A percentile compares a stretch with the other conserved stretches of the same genome.
Evolutionary conservation across 495 filamentous ascomycete genomes (phyloP).

Genomic region (Penicillium antarcticum): DNA sequence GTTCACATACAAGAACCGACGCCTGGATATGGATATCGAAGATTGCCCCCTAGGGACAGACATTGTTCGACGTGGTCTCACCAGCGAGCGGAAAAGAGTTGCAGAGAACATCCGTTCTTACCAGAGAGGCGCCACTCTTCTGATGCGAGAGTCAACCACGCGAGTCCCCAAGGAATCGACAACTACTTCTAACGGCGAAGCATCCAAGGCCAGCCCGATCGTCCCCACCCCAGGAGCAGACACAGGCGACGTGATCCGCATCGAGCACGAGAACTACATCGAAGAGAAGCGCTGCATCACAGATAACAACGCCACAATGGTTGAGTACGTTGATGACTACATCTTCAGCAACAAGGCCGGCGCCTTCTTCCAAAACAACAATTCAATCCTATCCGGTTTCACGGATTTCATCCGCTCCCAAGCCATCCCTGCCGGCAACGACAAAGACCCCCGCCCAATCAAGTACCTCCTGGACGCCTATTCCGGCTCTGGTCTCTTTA

Average conservation of each 20-base stretch:
- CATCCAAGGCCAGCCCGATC: slow-evolving; percentile 9
- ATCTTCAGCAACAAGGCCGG: slow-evolving; percentile 87
- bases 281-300: slow-evolving; percentile 86
- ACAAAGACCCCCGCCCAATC: slow-evolving; percentile 45
- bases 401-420: slow-evolving; percentile 86
- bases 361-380: slow-evolving; percentile 99
- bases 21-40: slow-evolving; percentile 83
- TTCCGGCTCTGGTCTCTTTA: slow-evolving; percentile 95
- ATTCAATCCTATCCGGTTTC: slow-evolving; percentile 90
- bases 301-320: slow-evolving; percentile 71
- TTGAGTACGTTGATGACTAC: slow-evolving; percentile 84
- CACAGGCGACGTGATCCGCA: slow-evolving; percentile 34
- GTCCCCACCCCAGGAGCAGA: slow-evolving; percentile 19
- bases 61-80: slow-evolving; percentile 71
- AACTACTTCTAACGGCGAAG: slow-evolving; percentile 9
- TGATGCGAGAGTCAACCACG: slow-evolving; percentile 81
- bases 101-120: slow-evolving; percentile 66
- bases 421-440: slow-evolving; percentile 51
- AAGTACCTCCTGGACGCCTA: slow-evolving; percentile 94
- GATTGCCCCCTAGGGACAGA: slow-evolving; percentile 95
- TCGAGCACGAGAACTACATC: slow-evolving; percentile 46
- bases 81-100: slow-evolving; percentile 68
- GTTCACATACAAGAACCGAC: slow-evolving; percentile 77
- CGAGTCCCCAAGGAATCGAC: slow-evolving; percentile 55
- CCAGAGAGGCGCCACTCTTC: slow-evolving; percentile 77